Percentiles rank a stretch among this genome's conserved stretches.
phyloP scores from a whole-genome alignment of 192 early-diverging fungal species.

The Dissophora globulifera region DNA sequence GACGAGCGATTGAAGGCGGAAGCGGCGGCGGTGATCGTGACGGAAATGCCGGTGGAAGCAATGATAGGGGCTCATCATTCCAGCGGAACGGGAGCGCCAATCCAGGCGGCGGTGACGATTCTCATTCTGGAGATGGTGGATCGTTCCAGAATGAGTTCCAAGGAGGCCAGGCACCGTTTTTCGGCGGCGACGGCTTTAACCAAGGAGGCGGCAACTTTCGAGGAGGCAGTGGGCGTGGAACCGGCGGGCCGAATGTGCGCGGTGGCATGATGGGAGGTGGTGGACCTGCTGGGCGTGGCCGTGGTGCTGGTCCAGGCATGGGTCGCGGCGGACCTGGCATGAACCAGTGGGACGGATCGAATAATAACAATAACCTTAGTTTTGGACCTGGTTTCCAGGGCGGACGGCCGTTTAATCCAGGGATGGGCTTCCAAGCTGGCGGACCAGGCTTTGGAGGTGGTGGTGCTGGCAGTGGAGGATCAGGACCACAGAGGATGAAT shows the following conservation, averaged over 20 bases:
- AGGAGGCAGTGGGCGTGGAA: constrained; percentile 37
- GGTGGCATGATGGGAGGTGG: constrained; percentile 21
- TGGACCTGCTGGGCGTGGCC: constrained; percentile 18
- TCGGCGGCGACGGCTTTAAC: constrained; percentile 31
- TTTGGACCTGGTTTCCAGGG: constrained; percentile 27
- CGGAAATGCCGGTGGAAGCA: constrained; percentile 21
- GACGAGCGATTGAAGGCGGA: constrained; percentile 10
- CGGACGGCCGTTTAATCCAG: constrained; percentile 35
- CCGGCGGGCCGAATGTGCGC: constrained; percentile 20
- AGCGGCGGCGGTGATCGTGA: constrained; percentile 16
- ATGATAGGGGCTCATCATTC: constrained; percentile 25
- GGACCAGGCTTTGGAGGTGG: constrained; percentile 11
- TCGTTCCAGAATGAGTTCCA: constrained; percentile 27
- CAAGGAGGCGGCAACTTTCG: constrained; percentile 34
- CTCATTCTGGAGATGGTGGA: no score
- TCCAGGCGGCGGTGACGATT: background rate
- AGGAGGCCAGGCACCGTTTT: constrained; percentile 9
- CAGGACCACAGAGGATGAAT: constrained; percentile 4
- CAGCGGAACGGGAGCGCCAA: constrained; percentile 29
- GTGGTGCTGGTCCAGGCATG: constrained; percentile 19
- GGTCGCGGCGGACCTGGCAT: no score
- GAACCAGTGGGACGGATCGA: constrained; percentile 29
- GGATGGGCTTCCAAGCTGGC: constrained; percentile 24
- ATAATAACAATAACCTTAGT: no score
- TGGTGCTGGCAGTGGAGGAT: constrained; percentile 9